Percentiles rank a stretch among this genome's conserved stretches.
These are phyloP conservation scores for Abrus pulchellus DNA, from an alignment of 306 rosid genomes.

Conservation along the genomic window DNA sequence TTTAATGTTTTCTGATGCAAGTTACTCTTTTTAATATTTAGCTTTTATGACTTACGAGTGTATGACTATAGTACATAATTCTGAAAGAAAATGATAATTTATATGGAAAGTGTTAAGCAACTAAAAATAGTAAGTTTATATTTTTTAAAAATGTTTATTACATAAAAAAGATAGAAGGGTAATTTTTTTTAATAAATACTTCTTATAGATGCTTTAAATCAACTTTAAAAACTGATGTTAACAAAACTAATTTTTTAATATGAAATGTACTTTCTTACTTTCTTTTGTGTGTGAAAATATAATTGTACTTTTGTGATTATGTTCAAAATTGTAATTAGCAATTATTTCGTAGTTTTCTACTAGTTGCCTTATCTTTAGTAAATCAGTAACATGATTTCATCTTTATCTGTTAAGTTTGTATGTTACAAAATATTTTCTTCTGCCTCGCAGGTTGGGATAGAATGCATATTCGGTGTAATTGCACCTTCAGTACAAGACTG, in stretches of 20 bases:
- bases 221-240: too few relatives aligned
- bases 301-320: not conserved
- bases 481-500: conserved; percentile 43
- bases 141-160: too few relatives aligned
- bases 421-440: not conserved
- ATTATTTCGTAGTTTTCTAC: not conserved
- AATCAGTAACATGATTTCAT: conserved; percentile 5
- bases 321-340: not conserved
- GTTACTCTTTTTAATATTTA: not conserved
- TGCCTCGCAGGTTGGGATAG: conserved; percentile 53
- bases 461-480: conserved; percentile 46
- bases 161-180: too few relatives aligned
- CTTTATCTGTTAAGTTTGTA: not conserved
- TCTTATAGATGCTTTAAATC: too few relatives aligned
- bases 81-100: not conserved
- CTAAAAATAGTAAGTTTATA: too few relatives aligned
- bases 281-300: not conserved
- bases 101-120: too few relatives aligned
- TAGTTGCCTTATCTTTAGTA: not conserved
- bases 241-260: too few relatives aligned
- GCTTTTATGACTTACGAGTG: not conserved
- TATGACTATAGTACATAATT: conserved; percentile 21
- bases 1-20: conserved; percentile 1
- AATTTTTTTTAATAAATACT: too few relatives aligned
- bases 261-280: not conserved